Conservation (phyloP, 1,139 yeast species). For the Yamadazyma buinensis region DNA sequence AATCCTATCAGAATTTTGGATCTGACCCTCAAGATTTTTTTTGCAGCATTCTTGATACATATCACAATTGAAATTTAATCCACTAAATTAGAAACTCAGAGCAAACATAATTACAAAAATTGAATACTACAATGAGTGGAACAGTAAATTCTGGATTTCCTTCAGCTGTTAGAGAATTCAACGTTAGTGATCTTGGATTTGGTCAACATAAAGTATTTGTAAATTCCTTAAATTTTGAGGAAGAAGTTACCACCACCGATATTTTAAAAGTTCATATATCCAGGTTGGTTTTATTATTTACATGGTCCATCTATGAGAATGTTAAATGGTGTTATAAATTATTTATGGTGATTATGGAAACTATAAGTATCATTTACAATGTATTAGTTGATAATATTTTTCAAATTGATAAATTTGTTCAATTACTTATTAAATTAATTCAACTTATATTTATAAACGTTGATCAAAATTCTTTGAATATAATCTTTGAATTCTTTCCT, state of each 20-base stretch:
- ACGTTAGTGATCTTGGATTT: constrained; percentile 4
- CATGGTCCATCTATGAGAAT: neutral
- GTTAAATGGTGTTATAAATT: neutral
- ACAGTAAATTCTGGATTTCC: neutral
- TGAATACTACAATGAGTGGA: neutral
- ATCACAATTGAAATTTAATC: neutral
- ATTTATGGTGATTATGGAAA: neutral
- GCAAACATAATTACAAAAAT: too few relatives aligned
- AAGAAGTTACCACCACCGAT: constrained; percentile 15
- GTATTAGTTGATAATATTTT: constrained; percentile 3
- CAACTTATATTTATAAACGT: constrained; percentile 1
- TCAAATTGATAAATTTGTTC: constrained; percentile 9
- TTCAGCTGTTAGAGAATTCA: constrained; percentile 1
- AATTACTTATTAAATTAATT: constrained; percentile 5
- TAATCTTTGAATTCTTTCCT: constrained; percentile 11
- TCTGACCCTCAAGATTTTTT: constrained; percentile 1
- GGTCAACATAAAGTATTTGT: neutral
- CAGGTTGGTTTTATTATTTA: constrained; percentile 13
- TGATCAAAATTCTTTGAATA: constrained; percentile 7
- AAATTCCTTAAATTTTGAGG: constrained; percentile 4
- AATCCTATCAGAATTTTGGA: too few relatives aligned
- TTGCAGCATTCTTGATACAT: neutral
- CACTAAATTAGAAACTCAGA: too few relatives aligned
- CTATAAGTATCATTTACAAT: neutral
- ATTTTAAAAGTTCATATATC: constrained; percentile 19